A percentile compares a stretch with the other conserved stretches of the same genome.
Evolutionary conservation across 2,329 filamentous ascomycete genomes (phyloP).

Genomic region (Rugonectria rugulosa): DNA sequence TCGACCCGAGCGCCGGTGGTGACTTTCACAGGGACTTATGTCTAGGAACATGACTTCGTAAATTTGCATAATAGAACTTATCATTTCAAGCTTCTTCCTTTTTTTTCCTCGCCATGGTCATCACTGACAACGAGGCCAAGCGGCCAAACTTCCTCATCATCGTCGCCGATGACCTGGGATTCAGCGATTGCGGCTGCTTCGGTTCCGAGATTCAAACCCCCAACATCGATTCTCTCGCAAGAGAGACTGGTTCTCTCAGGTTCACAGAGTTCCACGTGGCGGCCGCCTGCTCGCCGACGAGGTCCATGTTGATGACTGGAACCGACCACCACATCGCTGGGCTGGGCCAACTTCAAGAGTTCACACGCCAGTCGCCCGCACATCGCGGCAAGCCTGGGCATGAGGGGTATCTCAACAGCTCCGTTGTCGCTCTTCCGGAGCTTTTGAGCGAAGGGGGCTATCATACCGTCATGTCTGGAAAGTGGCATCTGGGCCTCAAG

Average conservation of each 20-base stretch:
- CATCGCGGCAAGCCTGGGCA: slow-evolving; percentile 7
- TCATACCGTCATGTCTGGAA: slow-evolving; percentile 64
- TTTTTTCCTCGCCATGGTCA: no score
- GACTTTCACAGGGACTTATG: no score
- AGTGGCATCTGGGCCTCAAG: slow-evolving; percentile 50
- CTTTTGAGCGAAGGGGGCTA: slow-evolving; percentile 64
- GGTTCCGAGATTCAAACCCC: slow-evolving; percentile 65
- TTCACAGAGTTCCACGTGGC: slow-evolving; percentile 67
- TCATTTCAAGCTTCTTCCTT: no score
- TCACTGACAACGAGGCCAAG: no score
- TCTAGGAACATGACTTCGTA: no score
- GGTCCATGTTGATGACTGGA: slow-evolving; percentile 67
- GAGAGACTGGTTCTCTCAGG: slow-evolving; percentile 51
- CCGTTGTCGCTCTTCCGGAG: slow-evolving; percentile 62
- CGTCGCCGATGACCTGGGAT: slow-evolving; percentile 40
- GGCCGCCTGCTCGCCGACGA: slow-evolving; percentile 64
- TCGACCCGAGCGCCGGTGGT: no score
- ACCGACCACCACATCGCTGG: slow-evolving; percentile 64
- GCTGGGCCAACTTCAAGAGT: slow-evolving; percentile 62
- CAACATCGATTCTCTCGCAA: slow-evolving; percentile 59
- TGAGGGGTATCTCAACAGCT: slow-evolving; percentile 52
- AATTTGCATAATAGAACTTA: no score
- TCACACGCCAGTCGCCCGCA: neutral
- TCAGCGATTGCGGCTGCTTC: slow-evolving; percentile 46
- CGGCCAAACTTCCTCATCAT: slow-evolving; percentile 40